phyloP scores from a whole-genome alignment of 495 filamentous ascomycete species.

The Xylaria cubensis region DNA sequence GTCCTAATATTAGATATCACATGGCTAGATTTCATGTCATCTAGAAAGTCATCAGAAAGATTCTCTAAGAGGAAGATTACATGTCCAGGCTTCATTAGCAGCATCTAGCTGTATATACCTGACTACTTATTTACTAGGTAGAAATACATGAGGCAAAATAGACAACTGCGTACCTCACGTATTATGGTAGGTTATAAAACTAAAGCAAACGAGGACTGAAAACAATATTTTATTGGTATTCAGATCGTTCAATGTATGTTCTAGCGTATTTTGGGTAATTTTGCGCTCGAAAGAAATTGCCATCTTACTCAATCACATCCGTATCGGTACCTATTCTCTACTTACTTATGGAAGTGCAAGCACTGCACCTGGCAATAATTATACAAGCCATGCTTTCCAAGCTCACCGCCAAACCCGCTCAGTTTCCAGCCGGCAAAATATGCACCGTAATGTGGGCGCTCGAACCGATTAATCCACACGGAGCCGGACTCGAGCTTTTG shows the following conservation, averaged over 20 bases:
- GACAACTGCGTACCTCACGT: neutral
- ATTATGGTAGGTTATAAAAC: neutral
- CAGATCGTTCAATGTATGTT: neutral
- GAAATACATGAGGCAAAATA: neutral
- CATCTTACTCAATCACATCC: neutral
- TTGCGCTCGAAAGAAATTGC: too few species aligned
- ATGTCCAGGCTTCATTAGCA: too few species aligned
- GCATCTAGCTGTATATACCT: neutral
- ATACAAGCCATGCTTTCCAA: constrained; percentile 63
- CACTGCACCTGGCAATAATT: constrained; percentile 66
- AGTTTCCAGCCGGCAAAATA: constrained; percentile 71
- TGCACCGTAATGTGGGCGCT: constrained; percentile 57
- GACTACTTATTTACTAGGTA: neutral
- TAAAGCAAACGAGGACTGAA: neutral
- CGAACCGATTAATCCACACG: constrained; percentile 65
- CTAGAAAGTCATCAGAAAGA: constrained; percentile 13
- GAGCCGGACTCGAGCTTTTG: constrained; percentile 58
- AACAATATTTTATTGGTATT: neutral
- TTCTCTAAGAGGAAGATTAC: neutral
- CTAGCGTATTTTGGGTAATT: too few species aligned
- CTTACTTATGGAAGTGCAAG: constrained; percentile 50
- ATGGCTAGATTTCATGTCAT: neutral
- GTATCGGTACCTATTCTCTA: neutral
- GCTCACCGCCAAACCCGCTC: constrained; percentile 70
- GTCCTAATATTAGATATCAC: neutral